Conservation (phyloP, 148 eudicot species). For the Persicaria maculosa region DNA sequence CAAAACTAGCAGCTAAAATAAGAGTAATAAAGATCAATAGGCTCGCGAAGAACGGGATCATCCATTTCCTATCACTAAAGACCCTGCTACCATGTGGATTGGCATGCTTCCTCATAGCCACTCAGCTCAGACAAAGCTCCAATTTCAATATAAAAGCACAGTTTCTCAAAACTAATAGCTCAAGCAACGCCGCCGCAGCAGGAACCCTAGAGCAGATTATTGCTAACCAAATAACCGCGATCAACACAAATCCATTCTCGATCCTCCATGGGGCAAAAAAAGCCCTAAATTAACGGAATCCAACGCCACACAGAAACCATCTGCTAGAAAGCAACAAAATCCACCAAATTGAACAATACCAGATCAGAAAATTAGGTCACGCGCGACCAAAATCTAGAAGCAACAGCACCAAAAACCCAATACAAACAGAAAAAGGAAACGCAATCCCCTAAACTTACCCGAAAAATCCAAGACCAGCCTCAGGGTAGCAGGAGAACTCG, state of each 20-base stretch:
- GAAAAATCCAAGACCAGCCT: neutral
- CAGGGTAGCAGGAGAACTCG: neutral
- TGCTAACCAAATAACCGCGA: neutral
- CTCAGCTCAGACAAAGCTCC: conserved; percentile 10
- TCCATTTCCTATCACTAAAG: conserved; percentile 75
- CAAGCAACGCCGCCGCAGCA: neutral
- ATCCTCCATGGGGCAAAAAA: conserved; percentile 3
- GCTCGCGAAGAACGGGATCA: conserved; percentile 65
- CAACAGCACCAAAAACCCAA: neutral
- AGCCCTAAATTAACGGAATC: neutral
- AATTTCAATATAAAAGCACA: neutral
- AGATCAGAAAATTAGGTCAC: conserved; percentile 5
- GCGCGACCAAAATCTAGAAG: neutral
- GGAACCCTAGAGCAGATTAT: neutral
- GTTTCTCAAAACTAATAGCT: neutral
- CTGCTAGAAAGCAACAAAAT: neutral
- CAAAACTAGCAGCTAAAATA: conserved; percentile 40
- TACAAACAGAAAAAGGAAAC: neutral
- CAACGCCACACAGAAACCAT: neutral
- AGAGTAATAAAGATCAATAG: conserved; percentile 57
- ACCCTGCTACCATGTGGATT: conserved; percentile 48
- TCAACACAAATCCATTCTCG: neutral
- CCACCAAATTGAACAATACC: conserved; percentile 1
- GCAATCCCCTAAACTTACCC: neutral
- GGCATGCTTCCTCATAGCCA: conserved; percentile 55